phyloP scores from a whole-genome alignment of 2,329 filamentous ascomycete species.

The Fusarium pseudograminearum region DNA sequence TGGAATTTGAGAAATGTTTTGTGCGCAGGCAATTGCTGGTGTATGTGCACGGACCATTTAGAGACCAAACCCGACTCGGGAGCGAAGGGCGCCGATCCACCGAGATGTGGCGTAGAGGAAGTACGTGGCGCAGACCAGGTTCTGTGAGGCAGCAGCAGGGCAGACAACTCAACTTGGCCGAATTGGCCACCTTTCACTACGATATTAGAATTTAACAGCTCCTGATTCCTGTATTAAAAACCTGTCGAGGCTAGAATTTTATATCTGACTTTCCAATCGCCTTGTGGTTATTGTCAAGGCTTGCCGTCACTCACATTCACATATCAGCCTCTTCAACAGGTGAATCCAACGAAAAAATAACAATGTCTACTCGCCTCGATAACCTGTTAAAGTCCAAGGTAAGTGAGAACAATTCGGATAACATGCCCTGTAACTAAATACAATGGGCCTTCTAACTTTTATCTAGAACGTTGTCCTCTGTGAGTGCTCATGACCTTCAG shows the following conservation, averaged over 20 bases:
- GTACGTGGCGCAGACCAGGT: slow-evolving; percentile 34
- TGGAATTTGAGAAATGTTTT: slow-evolving; percentile 50
- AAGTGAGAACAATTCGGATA: neutral
- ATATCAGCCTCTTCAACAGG: neutral
- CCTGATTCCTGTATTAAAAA: neutral
- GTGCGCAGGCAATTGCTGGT: slow-evolving; percentile 40
- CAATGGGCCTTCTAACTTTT: slow-evolving; percentile 2
- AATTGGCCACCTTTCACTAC: slow-evolving; percentile 45
- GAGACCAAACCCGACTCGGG: slow-evolving; percentile 22
- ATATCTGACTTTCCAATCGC: neutral
- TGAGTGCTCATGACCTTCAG: slow-evolving; percentile 54
- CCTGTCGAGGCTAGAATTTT: neutral
- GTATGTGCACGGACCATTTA: slow-evolving; percentile 45
- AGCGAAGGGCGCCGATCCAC: slow-evolving; percentile 41
- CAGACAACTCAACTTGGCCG: neutral
- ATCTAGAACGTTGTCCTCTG: slow-evolving; percentile 76
- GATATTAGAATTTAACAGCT: neutral
- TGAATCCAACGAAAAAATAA: neutral
- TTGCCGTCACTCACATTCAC: no score
- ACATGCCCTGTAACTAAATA: rapidly evolving
- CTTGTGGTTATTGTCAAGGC: neutral
- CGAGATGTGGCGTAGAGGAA: slow-evolving; percentile 28
- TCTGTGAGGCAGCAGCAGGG: slow-evolving; percentile 14
- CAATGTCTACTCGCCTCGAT: slow-evolving; percentile 43
- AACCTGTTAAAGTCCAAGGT: slow-evolving; percentile 47